These are phyloP conservation scores for Aphanomyces cochlioides DNA, from an alignment of 352 stramenopile genomes.

Conservation along the genomic window DNA sequence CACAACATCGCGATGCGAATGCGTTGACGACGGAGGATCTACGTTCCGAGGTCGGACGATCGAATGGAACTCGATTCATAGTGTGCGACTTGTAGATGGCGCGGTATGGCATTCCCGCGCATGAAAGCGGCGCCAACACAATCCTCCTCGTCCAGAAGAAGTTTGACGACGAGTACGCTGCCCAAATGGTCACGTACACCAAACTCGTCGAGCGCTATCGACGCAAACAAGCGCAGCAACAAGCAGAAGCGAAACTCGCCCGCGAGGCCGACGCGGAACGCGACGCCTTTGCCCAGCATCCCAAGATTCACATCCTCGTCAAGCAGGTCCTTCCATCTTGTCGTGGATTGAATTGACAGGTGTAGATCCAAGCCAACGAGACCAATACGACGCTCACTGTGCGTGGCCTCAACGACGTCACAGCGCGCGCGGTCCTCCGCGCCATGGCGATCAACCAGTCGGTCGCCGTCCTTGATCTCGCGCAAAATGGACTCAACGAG, in stretches of 20 bases:
- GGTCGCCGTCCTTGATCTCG: constrained; percentile 54
- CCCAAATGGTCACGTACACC: constrained; percentile 42
- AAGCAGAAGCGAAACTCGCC: constrained; percentile 42
- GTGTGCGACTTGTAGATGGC: constrained; percentile 37
- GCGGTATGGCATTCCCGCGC: constrained; percentile 47
- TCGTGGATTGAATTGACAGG: too few relatives aligned
- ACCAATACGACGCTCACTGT: constrained; percentile 49
- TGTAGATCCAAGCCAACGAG: constrained; percentile 49
- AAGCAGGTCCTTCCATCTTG: constrained; percentile 32
- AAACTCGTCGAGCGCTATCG: constrained; percentile 49
- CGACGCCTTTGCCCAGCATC: constrained; percentile 39
- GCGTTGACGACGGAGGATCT: constrained; percentile 55
- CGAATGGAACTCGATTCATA: too few relatives aligned
- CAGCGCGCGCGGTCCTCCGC: constrained; percentile 53
- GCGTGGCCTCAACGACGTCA: constrained; percentile 45
- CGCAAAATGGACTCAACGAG: constrained; percentile 54
- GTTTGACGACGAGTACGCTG: constrained; percentile 64
- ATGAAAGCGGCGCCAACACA: constrained; percentile 42
- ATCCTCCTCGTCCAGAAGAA: constrained; percentile 48
- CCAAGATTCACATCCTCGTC: constrained; percentile 48
- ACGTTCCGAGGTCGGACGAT: constrained; percentile 46
- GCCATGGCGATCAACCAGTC: constrained; percentile 57
- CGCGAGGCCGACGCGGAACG: background rate
- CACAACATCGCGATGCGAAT: constrained; percentile 43
- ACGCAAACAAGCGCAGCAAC: constrained; percentile 38